Conservation (phyloP, 2,329 filamentous ascomycete genomes). For the Fusarium pseudograminearum region DNA sequence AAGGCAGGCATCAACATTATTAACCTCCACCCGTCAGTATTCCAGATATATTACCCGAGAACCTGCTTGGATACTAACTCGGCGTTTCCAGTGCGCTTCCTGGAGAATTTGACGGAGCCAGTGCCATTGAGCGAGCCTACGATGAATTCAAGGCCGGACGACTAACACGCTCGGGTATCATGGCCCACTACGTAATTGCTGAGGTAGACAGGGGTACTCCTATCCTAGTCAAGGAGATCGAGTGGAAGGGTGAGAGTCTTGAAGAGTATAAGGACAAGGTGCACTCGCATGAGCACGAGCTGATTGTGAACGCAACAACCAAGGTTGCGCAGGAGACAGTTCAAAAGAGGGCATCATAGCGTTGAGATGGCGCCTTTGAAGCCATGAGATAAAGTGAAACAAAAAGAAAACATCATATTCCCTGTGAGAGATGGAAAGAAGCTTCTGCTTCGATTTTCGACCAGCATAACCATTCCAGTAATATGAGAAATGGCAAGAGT, state of each 20-base stretch:
- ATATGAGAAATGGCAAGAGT: neutral
- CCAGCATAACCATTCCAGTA: neutral
- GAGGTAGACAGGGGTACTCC: constrained; percentile 85
- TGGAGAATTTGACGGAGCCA: constrained; percentile 80
- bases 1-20: constrained; percentile 75
- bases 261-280: constrained; percentile 77
- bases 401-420: neutral
- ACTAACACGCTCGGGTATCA: constrained; percentile 83
- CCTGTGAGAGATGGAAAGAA: neutral
- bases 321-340: constrained; percentile 59
- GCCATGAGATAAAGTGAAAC: neutral
- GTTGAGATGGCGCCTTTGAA: neutral
- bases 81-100: constrained; percentile 41
- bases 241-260: constrained; percentile 72
- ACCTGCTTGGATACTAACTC: constrained; percentile 53
- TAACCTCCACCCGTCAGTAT: constrained; percentile 81
- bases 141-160: constrained; percentile 74
- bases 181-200: constrained; percentile 86
- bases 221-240: constrained; percentile 77
- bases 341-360: constrained; percentile 22
- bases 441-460: neutral
- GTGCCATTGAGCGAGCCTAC: constrained; percentile 83
- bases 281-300: constrained; percentile 79
- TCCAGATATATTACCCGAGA: constrained; percentile 61
- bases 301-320: constrained; percentile 81